These are phyloP conservation scores for Wickerhamiella pararugosa DNA, from an alignment of 1,139 yeast genomes.

Conservation along the genomic window DNA sequence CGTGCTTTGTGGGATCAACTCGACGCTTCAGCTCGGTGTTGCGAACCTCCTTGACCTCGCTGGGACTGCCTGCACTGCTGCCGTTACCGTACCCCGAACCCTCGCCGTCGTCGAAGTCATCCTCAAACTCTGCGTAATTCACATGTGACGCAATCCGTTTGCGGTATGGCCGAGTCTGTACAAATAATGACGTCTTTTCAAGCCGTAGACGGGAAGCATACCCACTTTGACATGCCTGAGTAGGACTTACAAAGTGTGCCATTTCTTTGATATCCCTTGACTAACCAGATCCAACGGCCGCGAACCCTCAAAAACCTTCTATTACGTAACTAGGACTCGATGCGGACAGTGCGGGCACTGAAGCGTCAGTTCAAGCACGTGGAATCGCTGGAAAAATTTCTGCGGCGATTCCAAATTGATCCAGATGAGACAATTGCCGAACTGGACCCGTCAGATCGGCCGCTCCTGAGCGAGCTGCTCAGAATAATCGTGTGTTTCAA, in stretches of 20 bases:
- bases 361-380: not conserved
- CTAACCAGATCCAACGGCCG: too few relatives aligned
- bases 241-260: slow-evolving; percentile 8
- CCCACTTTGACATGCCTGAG: slow-evolving; percentile 67
- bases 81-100: slow-evolving; percentile 17
- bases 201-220: slow-evolving; percentile 49
- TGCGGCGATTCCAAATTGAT: not conserved
- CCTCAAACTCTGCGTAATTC: slow-evolving; percentile 72
- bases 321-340: not conserved
- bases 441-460: too few relatives aligned
- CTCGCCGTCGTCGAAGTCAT: slow-evolving; percentile 53
- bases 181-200: slow-evolving; percentile 52
- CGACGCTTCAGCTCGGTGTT: slow-evolving; percentile 19
- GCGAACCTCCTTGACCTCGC: slow-evolving; percentile 7
- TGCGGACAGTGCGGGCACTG: not conserved
- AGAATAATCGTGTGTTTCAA: too few relatives aligned
- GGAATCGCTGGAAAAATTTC: not conserved
- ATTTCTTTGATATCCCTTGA: too few relatives aligned
- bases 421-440: too few relatives aligned
- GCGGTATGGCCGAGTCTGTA: slow-evolving; percentile 58
- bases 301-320: not conserved
- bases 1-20: slow-evolving; percentile 22
- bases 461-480: too few relatives aligned
- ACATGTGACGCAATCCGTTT: slow-evolving; percentile 49
- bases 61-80: slow-evolving; percentile 3